Evolutionary conservation across 345 rosid species (phyloP).

Genomic region (Ceriops decandra): DNA sequence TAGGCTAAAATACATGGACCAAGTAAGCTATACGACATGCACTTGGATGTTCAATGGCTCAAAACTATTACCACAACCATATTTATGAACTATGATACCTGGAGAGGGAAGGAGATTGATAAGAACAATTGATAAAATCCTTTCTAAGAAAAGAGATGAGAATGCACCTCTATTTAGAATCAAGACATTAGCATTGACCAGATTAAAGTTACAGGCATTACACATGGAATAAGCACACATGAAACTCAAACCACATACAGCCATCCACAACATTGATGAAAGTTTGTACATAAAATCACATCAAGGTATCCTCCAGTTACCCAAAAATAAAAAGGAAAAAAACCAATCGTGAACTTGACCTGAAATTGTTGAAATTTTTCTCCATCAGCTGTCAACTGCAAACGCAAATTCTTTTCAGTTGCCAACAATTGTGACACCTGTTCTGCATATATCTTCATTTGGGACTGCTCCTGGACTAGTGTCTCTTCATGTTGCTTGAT

Average conservation of each 20-base stretch:
- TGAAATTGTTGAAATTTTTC: constrained; percentile 93
- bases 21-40: not conserved
- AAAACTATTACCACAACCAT: not conserved
- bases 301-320: too few species aligned
- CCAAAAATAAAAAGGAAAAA: not conserved
- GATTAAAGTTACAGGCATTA: not conserved
- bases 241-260: constrained; percentile 4
- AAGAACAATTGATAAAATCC: too few species aligned
- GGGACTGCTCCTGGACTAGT: constrained; percentile 71
- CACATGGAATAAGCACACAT: not conserved
- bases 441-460: constrained; percentile 87
- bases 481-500: constrained; percentile 87
- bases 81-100: not conserved
- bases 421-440: constrained; percentile 79
- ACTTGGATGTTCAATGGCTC: not conserved
- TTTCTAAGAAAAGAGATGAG: not conserved
- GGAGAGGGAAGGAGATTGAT: not conserved
- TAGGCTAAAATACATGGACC: not conserved
- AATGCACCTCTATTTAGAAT: not conserved
- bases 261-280: not conserved
- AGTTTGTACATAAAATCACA: too few species aligned
- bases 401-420: constrained; percentile 80
- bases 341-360: constrained; percentile 37
- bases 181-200: not conserved
- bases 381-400: constrained; percentile 86